Conservation (phyloP, 108 stramenopile genomes). For the Skeletonema marinoi region DNA sequence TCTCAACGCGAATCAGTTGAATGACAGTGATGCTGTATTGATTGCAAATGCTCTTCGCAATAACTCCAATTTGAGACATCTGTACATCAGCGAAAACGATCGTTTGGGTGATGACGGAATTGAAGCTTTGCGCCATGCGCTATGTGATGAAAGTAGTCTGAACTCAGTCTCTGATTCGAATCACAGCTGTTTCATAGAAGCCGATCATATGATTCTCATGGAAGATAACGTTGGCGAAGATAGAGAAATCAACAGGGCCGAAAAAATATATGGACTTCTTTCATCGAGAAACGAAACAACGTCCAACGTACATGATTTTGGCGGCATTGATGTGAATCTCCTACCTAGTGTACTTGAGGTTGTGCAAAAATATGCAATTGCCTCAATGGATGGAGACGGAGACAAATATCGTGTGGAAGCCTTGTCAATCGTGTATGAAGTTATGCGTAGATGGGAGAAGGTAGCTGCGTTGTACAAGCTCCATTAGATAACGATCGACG, state of each 20-base stretch:
- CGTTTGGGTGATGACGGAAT: not conserved
- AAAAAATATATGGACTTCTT: not conserved
- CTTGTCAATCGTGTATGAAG: not conserved
- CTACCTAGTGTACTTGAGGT: not conserved
- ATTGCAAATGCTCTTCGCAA: not conserved
- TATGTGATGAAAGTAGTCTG: not conserved
- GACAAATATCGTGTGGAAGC: not conserved
- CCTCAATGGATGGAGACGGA: not conserved
- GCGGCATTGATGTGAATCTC: not conserved
- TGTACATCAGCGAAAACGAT: not conserved
- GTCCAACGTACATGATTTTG: not conserved
- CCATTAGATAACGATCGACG: not conserved
- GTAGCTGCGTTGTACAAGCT: not conserved
- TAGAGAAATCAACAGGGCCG: not conserved
- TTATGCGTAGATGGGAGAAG: not conserved
- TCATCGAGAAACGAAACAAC: not conserved
- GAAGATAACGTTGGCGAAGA: not conserved
- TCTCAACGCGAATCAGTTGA: not conserved
- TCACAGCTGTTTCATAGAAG: not conserved
- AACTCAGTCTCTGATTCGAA: not conserved
- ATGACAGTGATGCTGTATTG: not conserved
- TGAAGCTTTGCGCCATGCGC: not conserved
- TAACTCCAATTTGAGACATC: not conserved
- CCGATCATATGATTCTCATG: not conserved
- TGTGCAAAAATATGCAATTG: not conserved